phyloP scores from a whole-genome alignment of 2,329 filamentous ascomycete species.

The Parascedosporium putredinis region DNA sequence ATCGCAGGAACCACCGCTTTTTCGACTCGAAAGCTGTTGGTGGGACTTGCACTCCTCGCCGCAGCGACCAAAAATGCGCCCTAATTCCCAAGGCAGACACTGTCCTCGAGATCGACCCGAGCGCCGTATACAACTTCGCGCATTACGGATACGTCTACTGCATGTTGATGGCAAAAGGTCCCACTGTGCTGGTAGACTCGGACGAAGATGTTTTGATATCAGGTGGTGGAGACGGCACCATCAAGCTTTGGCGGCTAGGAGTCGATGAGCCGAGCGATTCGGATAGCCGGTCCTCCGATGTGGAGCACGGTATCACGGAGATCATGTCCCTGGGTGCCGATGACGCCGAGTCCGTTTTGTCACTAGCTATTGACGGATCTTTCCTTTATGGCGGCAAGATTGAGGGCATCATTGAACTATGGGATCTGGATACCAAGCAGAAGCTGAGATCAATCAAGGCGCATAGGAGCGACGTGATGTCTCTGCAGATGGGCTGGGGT shows the following conservation, averaged over 20 bases:
- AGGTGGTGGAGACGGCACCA: conserved; percentile 84
- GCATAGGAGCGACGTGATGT: conserved; percentile 73
- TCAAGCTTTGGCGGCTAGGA: conserved; percentile 79
- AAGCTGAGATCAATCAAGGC: conserved; percentile 77
- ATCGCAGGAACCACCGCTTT: conserved; percentile 72
- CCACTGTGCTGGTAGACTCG: conserved; percentile 53
- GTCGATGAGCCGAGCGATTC: conserved; percentile 2
- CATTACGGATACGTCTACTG: conserved; percentile 95
- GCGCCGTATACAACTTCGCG: conserved; percentile 77
- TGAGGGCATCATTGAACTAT: conserved; percentile 82
- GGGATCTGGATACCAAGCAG: conserved; percentile 93
- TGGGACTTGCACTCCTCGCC: conserved; percentile 65
- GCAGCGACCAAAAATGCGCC: conserved; percentile 48
- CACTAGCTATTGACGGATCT: conserved; percentile 75
- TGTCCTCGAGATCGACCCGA: conserved; percentile 69
- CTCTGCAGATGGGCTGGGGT: conserved; percentile 75
- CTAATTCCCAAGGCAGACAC: conserved; percentile 42
- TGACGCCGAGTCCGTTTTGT: conserved; percentile 57
- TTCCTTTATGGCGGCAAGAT: conserved; percentile 88
- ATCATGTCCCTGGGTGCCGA: conserved; percentile 55
- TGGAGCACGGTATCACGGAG: conserved; percentile 26
- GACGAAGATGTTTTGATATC: conserved; percentile 79
- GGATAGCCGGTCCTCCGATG: conserved; percentile 10
- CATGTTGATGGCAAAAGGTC: conserved; percentile 75
- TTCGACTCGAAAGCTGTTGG: conserved; percentile 86